Base-by-base conservation (phyloP, 805 yeast genomes). In the Wickerhamiella bombiphila region DNA sequence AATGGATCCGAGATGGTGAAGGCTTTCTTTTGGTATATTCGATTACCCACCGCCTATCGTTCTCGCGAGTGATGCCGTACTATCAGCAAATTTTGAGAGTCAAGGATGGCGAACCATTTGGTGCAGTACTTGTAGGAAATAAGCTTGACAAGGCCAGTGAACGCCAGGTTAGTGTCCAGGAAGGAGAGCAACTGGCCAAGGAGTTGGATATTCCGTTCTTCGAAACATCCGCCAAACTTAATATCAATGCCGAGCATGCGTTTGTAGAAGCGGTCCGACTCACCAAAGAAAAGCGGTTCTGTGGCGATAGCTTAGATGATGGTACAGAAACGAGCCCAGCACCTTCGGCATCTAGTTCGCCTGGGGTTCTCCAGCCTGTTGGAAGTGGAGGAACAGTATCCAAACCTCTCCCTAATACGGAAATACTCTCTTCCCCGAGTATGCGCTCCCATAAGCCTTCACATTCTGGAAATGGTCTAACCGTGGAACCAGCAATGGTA, bases 1-100 rank as follows among this genome's bases (percentile, higher is more conserved):
- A 83, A 58, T 86, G 86, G 59, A 86, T 86, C 93, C 72, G 93
- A 44, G 82, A 94, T 2, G 96, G 96, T 32, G 94, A 86, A 59
- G 97, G 96, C 11, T 86, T 86, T 51, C 61, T 86, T 40, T 63
- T 86, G 38, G 96, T 85, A 14, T 91, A 88, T 56, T 75, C 91
- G 22, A 80, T 91, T 45, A 83, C 91, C 34, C 80, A 88, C 42
- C 68, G 81, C 44, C 72, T 76, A 48, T 76, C 94, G 2, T 81
- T 86, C 56, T 88, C 83, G 49, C 93, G 88, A 53, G 68, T 88
- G 52, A 67, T 73, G 49, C 71, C 78, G 30, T 91, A 85, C 60
- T 75, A 72, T 57, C 82, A 79, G 48, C 93, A 79, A 53, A 76
- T 85, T 38, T 66, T 69, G 45, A 63, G 93, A 34, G 88, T 81